phyloP scores from a whole-genome alignment of 805 yeast species.

The Jamesozyma jinghongensis region DNA sequence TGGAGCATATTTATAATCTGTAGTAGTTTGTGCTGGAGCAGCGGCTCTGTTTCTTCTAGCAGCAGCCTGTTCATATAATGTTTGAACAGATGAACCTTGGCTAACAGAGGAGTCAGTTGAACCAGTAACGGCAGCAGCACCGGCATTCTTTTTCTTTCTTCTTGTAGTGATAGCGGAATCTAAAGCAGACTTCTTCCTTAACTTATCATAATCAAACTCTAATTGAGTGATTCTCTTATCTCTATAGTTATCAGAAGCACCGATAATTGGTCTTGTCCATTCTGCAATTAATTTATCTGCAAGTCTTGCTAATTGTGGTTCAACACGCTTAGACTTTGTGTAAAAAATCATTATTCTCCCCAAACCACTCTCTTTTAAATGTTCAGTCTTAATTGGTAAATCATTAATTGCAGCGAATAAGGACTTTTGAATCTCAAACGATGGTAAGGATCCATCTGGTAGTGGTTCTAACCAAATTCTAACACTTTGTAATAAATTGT shows the following conservation, averaged over 20 bases:
- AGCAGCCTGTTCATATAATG: constrained; percentile 82
- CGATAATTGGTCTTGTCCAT: constrained; percentile 98
- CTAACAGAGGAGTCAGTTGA: neutral
- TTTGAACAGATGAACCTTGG: constrained; percentile 35
- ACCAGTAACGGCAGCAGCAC: constrained; percentile 4
- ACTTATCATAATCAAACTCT: constrained; percentile 55
- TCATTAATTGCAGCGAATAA: constrained; percentile 63
- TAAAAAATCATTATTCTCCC: constrained; percentile 92
- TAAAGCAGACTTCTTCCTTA: constrained; percentile 31
- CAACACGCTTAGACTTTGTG: constrained; percentile 83
- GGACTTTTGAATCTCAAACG: constrained; percentile 88
- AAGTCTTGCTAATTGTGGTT: constrained; percentile 71
- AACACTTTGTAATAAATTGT: constrained; percentile 84
- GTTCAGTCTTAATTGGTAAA: constrained; percentile 91
- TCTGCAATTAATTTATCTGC: constrained; percentile 90
- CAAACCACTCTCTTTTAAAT: constrained; percentile 85
- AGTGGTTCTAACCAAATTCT: constrained; percentile 96
- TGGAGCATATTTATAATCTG: constrained; percentile 88
- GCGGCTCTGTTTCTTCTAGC: constrained; percentile 91
- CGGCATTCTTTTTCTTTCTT: constrained; percentile 19
- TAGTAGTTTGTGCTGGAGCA: constrained; percentile 83
- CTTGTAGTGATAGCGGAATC: constrained; percentile 26
- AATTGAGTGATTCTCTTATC: constrained; percentile 67
- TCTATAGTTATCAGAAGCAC: constrained; percentile 88
- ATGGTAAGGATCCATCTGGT: constrained; percentile 97